Evolutionary conservation across 805 yeast genomes (phyloP), one percentile per base, ranked within the genome.

Genomic region (Brettanomyces naardenensis): DNA sequence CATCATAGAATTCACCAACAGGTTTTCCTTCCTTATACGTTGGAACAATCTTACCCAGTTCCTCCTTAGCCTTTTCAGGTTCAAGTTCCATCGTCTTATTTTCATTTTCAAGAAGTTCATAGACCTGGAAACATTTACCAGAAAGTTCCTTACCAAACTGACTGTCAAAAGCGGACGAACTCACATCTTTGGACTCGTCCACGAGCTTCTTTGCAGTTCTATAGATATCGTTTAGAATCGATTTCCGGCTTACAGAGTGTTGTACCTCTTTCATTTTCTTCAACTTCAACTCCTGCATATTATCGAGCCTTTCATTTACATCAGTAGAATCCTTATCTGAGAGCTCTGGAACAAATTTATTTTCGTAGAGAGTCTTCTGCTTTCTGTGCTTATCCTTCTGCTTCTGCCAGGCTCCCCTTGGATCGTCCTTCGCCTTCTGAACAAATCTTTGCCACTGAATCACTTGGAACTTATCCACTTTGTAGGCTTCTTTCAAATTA

Each of bases 361-460:
- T 40, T 14, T 43, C 32, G 31, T 51, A 57, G 23, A 52, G 31
- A 6, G 53, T 46, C 39, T 68, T 66, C 49, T 58, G 66, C 41
- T 51, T 52, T 38, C 51, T 47, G 43, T 58, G 73, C 77, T 62
- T 75, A 44, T 49, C 61, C 51, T 52, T 58, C 56, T 55, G 74
- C 43, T 62, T 62, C 40, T 66, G 62, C 80, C 79, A 81, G 48
- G 69, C 71, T 37, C 62, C 68, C 51, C 64, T 64, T 28, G 88
- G 88, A 51, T 71, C 66, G 35, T 62, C 66, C 41, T 62, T 65
- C 43, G 80, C 88, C 26, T 66, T 59, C 19, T 69, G 67, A 5
- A 89, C 80, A 59, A 74, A 82, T 43, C 69, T 65, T 61, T 87
- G 87, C 92, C 89, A 90, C 44, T 73, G 70, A 20, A 69, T 64